Evolutionary conservation across 2,329 filamentous ascomycete genomes (phyloP), one percentile per base, ranked within the genome.

Genomic region (Cryoendolithus antarcticus): DNA sequence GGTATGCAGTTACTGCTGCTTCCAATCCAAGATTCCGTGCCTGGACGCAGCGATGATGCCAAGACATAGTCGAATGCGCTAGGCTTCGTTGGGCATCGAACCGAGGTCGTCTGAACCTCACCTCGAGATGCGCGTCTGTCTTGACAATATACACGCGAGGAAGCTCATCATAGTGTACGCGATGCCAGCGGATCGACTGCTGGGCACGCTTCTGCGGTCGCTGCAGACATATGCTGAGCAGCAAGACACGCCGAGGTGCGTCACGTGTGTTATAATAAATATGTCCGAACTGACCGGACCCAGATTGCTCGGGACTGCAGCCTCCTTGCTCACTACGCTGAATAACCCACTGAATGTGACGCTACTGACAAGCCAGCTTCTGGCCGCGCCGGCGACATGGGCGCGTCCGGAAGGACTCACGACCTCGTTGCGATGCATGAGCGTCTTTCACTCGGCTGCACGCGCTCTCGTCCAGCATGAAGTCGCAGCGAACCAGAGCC

Each of bases 341-440:
- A 76, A 75, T 44, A 86, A 86, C 54, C 81, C 81, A 9, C 71
- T 83, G 41, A 88, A 88, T 58, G 69, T 86, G 51, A 74, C 76
- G 31, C 68, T 86, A 9, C 69, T 86, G 39, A 82, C 80, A 1
- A 79, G 78, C 19, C 80, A 86, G 48, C 69, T 86, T 4, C 70
- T 86, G 34, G 74, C 72, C 1, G 78, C 82, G 0, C 80, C 80
- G 3, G 78, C 81, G 6, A 69, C 86, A 59, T 88, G 82, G 82
- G 67, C 53, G 13, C 61, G 62, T n/a, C 71, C 71, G 7, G 70
- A 79, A 40, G 75, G 73, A 6, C 64, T 84, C 29, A 70, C 69
- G 9, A 75, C 73, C 2, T 77, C 76, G 44, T 68, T 80, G 46
- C 74, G 76, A 47, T 67, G 82, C 47, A 70, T 86, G 48, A 76